phyloP scores from a whole-genome alignment of 2,329 filamentous ascomycete genomes.

The Colletotrichum coccodes region DNA sequence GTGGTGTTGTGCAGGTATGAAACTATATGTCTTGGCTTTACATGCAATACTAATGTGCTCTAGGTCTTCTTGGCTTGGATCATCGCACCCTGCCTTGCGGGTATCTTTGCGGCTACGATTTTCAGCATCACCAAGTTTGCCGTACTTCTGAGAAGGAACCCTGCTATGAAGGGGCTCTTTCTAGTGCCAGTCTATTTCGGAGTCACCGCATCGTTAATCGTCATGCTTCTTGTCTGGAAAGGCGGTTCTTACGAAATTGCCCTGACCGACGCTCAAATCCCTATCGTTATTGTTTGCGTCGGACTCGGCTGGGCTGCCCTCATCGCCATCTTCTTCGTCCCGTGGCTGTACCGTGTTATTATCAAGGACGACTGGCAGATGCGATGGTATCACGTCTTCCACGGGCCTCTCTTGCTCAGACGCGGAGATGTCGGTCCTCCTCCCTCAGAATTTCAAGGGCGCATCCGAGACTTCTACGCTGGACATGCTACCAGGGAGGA shows the following conservation, averaged over 20 bases:
- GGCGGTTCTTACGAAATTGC: slow-evolving; percentile 30
- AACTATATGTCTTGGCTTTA: too few species aligned
- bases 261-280: slow-evolving; percentile 45
- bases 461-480: slow-evolving; percentile 60
- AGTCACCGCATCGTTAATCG: slow-evolving; percentile 53
- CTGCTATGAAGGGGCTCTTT: slow-evolving; percentile 51
- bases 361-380: slow-evolving; percentile 66
- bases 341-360: slow-evolving; percentile 63
- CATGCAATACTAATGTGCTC: slow-evolving; percentile 51
- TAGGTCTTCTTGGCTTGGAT: slow-evolving; percentile 58
- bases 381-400: slow-evolving; percentile 59
- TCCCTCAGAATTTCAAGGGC: slow-evolving; percentile 48
- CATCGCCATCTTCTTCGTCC: slow-evolving; percentile 59
- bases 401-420: slow-evolving; percentile 58
- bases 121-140: slow-evolving; percentile 54
- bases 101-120: slow-evolving; percentile 53
- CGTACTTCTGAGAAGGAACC: slow-evolving; percentile 52
- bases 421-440: slow-evolving; percentile 49
- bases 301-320: slow-evolving; percentile 56
- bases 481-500: slow-evolving; percentile 57
- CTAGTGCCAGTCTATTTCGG: slow-evolving; percentile 67
- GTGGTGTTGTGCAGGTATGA: too few species aligned
- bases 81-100: slow-evolving; percentile 57
- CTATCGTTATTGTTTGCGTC: slow-evolving; percentile 59
- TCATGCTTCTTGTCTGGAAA: slow-evolving; percentile 35